Percentiles rank a stretch among this genome's conserved stretches.
phyloP scores from a whole-genome alignment of 116 monocot genomes.

The Cymodocea nodosa region DNA sequence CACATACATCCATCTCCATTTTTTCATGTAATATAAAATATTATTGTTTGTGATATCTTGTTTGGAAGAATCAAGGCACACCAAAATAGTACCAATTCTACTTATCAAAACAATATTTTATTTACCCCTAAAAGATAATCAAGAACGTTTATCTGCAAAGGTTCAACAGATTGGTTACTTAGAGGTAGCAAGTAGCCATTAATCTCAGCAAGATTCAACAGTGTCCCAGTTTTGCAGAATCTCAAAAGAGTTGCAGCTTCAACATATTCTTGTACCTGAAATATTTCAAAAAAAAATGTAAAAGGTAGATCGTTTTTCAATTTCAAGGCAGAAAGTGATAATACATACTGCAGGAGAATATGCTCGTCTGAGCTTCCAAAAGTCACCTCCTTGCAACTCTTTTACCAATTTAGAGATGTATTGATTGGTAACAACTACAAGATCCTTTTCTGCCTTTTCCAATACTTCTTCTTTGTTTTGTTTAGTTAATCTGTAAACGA shows the following conservation, averaged over 20 bases:
- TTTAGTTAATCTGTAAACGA: slow-evolving; percentile 49
- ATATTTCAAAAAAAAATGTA: background rate
- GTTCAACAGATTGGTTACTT: slow-evolving; percentile 49
- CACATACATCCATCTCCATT: too few relatives aligned
- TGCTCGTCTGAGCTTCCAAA: slow-evolving; percentile 93
- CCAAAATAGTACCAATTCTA: background rate
- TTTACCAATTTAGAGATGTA: slow-evolving; percentile 79
- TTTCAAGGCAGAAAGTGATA: background rate
- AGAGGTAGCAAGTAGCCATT: slow-evolving; percentile 49
- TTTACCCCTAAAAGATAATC: slow-evolving; percentile 86
- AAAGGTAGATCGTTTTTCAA: background rate
- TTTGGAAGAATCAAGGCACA: too few relatives aligned
- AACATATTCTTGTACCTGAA: slow-evolving; percentile 93
- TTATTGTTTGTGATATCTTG: background rate
- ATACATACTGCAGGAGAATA: slow-evolving; percentile 74
- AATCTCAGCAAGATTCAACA: slow-evolving; percentile 73
- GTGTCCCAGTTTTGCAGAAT: slow-evolving; percentile 75
- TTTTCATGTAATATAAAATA: background rate
- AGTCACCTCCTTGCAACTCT: slow-evolving; percentile 82
- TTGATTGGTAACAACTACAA: slow-evolving; percentile 53
- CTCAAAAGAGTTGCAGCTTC: slow-evolving; percentile 84
- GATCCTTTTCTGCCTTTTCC: slow-evolving; percentile 79
- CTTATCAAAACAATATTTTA: background rate
- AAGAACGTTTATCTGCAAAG: slow-evolving; percentile 87
- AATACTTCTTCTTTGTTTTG: slow-evolving; percentile 80